phyloP scores from a whole-genome alignment of 495 filamentous ascomycete genomes.

The Penicillium waksmanii region DNA sequence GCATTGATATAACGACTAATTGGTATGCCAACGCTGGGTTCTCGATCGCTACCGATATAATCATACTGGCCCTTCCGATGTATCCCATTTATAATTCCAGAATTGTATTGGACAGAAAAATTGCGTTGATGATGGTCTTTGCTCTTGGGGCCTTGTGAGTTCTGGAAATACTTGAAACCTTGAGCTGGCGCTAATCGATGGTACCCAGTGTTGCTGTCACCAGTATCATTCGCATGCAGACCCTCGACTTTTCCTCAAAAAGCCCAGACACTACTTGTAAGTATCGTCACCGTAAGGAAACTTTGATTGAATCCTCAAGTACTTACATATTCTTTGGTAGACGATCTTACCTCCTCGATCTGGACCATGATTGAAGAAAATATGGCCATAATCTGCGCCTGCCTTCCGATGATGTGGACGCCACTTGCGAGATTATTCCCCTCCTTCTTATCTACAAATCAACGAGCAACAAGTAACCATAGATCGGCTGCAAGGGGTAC shows the following conservation, averaged over 20 bases:
- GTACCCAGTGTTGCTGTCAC: conserved; percentile 34
- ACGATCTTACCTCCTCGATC: conserved; percentile 40
- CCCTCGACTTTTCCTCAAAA: conserved; percentile 30
- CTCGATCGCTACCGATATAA: conserved; percentile 47
- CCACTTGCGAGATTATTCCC: conserved; percentile 15
- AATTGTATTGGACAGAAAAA: background rate
- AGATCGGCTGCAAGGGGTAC: background rate
- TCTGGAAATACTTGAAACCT: background rate
- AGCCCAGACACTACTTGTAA: conserved; percentile 28
- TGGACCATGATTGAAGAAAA: conserved; percentile 53
- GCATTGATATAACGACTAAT: conserved; percentile 44
- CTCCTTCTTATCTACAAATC: background rate
- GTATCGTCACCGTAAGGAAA: background rate
- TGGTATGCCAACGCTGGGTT: conserved; percentile 46
- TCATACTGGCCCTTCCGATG: conserved; percentile 42
- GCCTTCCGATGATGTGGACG: conserved; percentile 39
- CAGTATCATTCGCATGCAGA: conserved; percentile 37
- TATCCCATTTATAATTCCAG: conserved; percentile 4
- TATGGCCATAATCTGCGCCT: conserved; percentile 51
- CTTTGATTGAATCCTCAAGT: background rate
- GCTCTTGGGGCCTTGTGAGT: background rate
- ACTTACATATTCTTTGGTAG: conserved; percentile 5
- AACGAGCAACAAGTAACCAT: background rate
- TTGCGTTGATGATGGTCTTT: background rate
- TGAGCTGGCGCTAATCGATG: background rate